A percentile compares a stretch with the other conserved stretches of the same genome.
These are phyloP conservation scores for Annulohypoxylon stygium DNA, from an alignment of 495 filamentous ascomycete species.

Conservation along the genomic window DNA sequence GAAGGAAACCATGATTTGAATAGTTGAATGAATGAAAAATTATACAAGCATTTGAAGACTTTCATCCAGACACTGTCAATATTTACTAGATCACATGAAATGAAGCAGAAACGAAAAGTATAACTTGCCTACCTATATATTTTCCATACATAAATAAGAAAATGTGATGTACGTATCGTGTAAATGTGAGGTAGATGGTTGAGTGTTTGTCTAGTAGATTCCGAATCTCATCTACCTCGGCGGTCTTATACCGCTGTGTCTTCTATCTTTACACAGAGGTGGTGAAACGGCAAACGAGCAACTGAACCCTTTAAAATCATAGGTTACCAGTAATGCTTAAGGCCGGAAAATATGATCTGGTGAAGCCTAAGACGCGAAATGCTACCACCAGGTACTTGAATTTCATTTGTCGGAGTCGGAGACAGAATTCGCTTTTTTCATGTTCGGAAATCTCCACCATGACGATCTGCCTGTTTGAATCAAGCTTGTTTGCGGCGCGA, in stretches of 20 bases:
- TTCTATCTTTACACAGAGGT: background rate
- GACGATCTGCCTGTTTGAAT: conserved; percentile 12
- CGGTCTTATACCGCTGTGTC: background rate
- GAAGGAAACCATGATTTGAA: no score
- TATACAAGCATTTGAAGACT: no score
- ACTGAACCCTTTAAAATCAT: background rate
- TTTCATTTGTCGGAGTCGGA: conserved; percentile 6
- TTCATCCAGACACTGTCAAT: no score
- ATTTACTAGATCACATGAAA: no score
- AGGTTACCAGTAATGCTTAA: background rate
- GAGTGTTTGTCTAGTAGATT: no score
- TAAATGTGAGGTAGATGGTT: no score
- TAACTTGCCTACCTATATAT: no score
- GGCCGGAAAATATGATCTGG: conserved; percentile 7
- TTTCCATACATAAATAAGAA: no score
- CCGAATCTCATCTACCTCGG: background rate
- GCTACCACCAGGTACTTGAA: background rate
- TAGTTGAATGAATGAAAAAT: no score
- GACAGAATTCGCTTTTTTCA: background rate
- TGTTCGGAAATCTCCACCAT: conserved; percentile 5
- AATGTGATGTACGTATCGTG: no score
- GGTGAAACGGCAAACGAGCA: background rate
- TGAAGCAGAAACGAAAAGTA: no score
- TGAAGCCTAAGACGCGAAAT: background rate
- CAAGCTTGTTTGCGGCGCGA: background rate